Evolutionary conservation across 441 rosid genomes (phyloP), one percentile per base, ranked within the genome.

Genomic region (Bocquillonia castaneifolia): DNA sequence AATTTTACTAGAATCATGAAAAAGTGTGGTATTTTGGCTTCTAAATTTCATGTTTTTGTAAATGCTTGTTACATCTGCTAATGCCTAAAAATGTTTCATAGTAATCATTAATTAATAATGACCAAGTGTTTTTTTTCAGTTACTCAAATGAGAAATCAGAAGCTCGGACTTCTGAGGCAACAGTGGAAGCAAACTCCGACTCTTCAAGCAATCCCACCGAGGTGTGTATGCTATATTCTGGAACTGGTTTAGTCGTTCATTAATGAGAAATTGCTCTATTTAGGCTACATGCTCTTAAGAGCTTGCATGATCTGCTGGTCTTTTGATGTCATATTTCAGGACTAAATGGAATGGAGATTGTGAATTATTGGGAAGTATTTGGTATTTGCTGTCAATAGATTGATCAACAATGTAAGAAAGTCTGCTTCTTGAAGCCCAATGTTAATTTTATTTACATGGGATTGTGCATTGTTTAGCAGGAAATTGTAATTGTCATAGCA

Each of bases 91-190:
- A 56, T 10, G 63, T 26, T 40, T 28, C 26, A n/a, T n/a, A n/a
- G n/a, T n/a, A n/a, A 29, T 1, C 31, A 28, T 52, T 15, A 10
- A 0, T 57, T 3, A 15, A 29, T 52, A 36, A 22, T 29, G 56
- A 26, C 26, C 63, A 47, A 22, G 70, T 17, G 15, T 55, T 63
- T 53, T 15, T 13, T 45, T 58, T 73, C 59, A 91, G 98, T 40
- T 88, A 82, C 76, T 93, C 97, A 53, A 93, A 85, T 64, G 96
- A 88, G 75, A 91, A 93, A 73, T 86, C 95, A 40, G 86, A 85
- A 74, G 82, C 82, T 53, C 82, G 82, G 65, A 52, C 74, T 69
- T 73, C 79, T 1, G 85, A 82, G 62, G 70, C 78, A 70, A 67
- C 72, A 47, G 25, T 12, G 29, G 88, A 83, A 65, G 70, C 78